Evolutionary conservation across 2,329 filamentous ascomycete species (phyloP), one percentile per base, ranked within the genome.

Genomic region (Colletotrichum scovillei): DNA sequence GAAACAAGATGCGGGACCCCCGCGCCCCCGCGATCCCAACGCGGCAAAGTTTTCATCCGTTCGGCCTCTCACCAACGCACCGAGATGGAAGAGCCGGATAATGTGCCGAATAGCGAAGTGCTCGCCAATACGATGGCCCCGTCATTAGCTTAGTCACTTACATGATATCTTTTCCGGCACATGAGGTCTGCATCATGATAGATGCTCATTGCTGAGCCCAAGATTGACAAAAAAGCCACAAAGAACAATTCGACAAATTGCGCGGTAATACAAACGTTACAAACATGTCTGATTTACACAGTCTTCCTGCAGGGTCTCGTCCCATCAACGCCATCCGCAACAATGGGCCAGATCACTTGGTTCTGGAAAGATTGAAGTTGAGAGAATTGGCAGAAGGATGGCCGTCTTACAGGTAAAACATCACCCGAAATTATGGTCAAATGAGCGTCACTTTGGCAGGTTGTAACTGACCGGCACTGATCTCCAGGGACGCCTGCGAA

Each of bases 41-140:
- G n/a, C 62, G 62, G 62, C 62, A 64, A 64, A 64, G 62, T 35
- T 24, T 64, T 64, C 49, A 64, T 64, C 62, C 62, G 30, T 38
- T 14, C 59, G 49, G 38, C 59, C 8, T 38, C 3, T 28, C 26
- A 26, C 19, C 6, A 28, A 5, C 3, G 42, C 42, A 19, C 42
- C 42, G 42, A 49, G 19, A n/a, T 22, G 38, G 38, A 42, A 19
- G 38, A 49, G 42, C 42, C 42, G 42, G 7, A 9, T 26, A 7
- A 49, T 12, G 26, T 19, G 26, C 46, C 49, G 30, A 64, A 35
- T n/a, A 26, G 62, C 62, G 30, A 52, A 53, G 46, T 9, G 22
- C 1, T 55, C 19, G 3, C 19, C n/a, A 30, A 32, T 6, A 32
- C 6, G 22, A 42, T 19, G 38, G 38, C 52, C n/a, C 28, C 11